A percentile compares a stretch with the other conserved stretches of the same genome.
These are phyloP conservation scores for Cyberlindnera sargentensis DNA, from an alignment of 805 yeast genomes.

Conservation along the genomic window DNA sequence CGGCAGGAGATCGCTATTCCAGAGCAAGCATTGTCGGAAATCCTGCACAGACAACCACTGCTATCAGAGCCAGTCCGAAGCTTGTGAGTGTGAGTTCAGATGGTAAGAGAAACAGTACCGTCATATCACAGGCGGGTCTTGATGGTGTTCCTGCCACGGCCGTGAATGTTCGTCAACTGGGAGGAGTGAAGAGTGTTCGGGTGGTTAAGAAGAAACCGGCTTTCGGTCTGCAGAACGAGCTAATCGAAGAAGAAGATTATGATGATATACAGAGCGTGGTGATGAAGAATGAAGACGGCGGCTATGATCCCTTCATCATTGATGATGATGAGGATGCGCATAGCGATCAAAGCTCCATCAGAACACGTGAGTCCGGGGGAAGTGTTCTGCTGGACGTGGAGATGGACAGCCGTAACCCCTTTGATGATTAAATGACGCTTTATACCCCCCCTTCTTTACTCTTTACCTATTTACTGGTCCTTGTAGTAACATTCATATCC, in stretches of 20 bases:
- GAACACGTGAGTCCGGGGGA: conserved; percentile 13
- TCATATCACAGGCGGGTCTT: background rate
- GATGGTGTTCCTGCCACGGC: conserved; percentile 21
- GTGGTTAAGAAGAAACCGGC: conserved; percentile 10
- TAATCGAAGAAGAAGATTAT: conserved; percentile 16
- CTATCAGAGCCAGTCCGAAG: conserved; percentile 68
- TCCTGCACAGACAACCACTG: conserved; percentile 48
- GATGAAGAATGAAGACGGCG: conserved; percentile 6
- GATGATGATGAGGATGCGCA: conserved; percentile 13
- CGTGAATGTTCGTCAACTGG: conserved; percentile 18
- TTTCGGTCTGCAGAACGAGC: conserved; percentile 8
- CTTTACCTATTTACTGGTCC: too few species aligned
- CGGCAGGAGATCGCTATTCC: conserved; percentile 30
- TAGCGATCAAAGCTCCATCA: conserved; percentile 5
- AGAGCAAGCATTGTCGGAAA: conserved; percentile 37
- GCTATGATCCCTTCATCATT: conserved; percentile 23
- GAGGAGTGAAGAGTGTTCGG: conserved; percentile 21
- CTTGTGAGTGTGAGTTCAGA: conserved; percentile 42
- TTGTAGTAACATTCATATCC: too few species aligned
- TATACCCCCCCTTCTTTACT: too few species aligned
- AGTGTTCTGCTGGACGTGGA: conserved; percentile 23
- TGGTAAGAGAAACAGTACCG: background rate
- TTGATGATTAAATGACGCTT: conserved; percentile 8
- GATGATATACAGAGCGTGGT: conserved; percentile 5
- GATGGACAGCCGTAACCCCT: conserved; percentile 15